Evolutionary conservation across 179 eudicot species (phyloP), one percentile per base, ranked within the genome.

Genomic region (Drosera spatulata): DNA sequence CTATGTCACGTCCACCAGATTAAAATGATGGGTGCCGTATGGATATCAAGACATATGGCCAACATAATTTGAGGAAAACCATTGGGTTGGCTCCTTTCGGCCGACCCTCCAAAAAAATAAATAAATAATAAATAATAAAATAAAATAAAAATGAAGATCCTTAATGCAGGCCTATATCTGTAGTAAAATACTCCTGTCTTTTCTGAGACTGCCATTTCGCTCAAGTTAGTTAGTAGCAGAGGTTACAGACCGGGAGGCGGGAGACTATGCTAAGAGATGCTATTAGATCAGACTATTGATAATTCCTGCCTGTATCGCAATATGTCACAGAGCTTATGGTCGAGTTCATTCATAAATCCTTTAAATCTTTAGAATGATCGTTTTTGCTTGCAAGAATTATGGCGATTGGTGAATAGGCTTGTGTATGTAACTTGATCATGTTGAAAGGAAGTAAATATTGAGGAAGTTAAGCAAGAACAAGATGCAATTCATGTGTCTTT

Each of bases 121-220:
- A 22, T n/a, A n/a, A n/a, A n/a, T n/a, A n/a, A n/a, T n/a, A n/a
- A n/a, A n/a, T n/a, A n/a, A n/a, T n/a, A 22, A 22, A 22, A 22
- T 22, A 22, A 22, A 22, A 22, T n/a, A n/a, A 22, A 22, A 22
- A 22, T 22, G 33, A 22, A 22, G 33, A 0, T 22, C 33, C 33
- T 22, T 22, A 22, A 22, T 22, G 33, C 33, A 22, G 33, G 68
- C 83, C 85, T 14, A 82, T 82, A 48, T 76, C 85, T 33, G 85
- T 85, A 47, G 82, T 85, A 83, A 82, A 85, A 60, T 82, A 85
- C 66, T 77, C 80, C 55, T 53, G 85, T 59, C 79, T 83, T 50
- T 83, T 83, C 74, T 83, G 85, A 48, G 91, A 85, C 62, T 85
- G 85, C 72, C 91, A 79, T 70, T 71, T 81, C 11, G 83, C 87